Evolutionary conservation across 192 early-diverging fungal species (phyloP).

Genomic region (Helicostylum pulchrum): DNA sequence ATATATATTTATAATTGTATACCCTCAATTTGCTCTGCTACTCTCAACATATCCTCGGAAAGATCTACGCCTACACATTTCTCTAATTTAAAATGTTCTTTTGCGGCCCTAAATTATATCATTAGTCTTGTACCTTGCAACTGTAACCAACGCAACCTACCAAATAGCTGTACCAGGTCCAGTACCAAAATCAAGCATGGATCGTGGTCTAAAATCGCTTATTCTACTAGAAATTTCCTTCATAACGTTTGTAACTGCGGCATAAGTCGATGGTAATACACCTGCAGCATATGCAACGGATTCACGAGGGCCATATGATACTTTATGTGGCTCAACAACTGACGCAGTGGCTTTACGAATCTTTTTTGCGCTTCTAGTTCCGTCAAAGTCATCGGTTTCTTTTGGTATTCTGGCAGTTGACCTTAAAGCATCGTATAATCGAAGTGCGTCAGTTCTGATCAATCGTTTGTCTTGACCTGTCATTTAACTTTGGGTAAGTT

Average conservation of each 20-base stretch:
- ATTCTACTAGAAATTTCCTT: conserved; percentile 59
- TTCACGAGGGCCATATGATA: conserved; percentile 72
- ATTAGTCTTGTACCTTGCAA: background rate
- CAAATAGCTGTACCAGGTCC: conserved; percentile 85
- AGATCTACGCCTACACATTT: conserved; percentile 67
- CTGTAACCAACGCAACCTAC: conserved; percentile 22
- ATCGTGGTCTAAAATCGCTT: conserved; percentile 55
- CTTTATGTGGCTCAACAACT: conserved; percentile 49
- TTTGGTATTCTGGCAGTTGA: conserved; percentile 44
- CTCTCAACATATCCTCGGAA: conserved; percentile 72
- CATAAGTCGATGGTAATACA: conserved; percentile 61
- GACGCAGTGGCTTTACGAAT: background rate
- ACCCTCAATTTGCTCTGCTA: conserved; percentile 53
- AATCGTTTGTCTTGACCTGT: conserved; percentile 40
- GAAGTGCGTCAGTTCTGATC: conserved; percentile 47
- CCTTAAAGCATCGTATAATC: conserved; percentile 51
- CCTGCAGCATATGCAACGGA: conserved; percentile 69
- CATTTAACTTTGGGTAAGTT: background rate
- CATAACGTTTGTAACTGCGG: conserved; percentile 65
- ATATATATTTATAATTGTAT: conserved; percentile 5
- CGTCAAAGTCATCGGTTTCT: background rate
- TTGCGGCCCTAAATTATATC: conserved; percentile 50
- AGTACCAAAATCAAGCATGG: conserved; percentile 75
- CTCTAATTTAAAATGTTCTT: conserved; percentile 54
- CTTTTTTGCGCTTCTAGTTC: background rate